Base-by-base conservation (phyloP, 2,329 filamentous ascomycete species). In the Penicillium sp. region DNA sequence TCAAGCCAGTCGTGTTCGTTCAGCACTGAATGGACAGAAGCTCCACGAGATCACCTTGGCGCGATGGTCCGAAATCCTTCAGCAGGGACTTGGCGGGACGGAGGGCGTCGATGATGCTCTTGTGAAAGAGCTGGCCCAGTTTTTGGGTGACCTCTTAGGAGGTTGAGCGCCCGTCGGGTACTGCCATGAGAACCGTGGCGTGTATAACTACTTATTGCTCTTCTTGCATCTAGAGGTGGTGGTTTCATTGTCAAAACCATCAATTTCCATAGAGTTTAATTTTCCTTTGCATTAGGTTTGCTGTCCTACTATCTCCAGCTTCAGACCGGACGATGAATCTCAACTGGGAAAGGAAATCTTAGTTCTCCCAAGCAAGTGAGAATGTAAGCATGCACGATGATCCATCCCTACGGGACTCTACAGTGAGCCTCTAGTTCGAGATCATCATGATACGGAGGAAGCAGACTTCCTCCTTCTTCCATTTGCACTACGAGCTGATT, bases 41-140 rank as follows among this genome's bases (percentile, higher is more conserved):
- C 54, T 82, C 14, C 78, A 81, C 46, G 75, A 81, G 41, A 72
- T 81, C 16, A 54, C 61, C 11, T 42, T 56, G 25, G 36, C 50
- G 12, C 58, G 63, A 12, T 71, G 67, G 67, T 41, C 54, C 9
- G 55, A 59, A 13, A 37, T 64, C 14, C 47, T 69, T 6, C 43
- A 46, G 22, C 49, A 54, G 38, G 45, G 57, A 46, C 39, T 61
- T 41, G 34, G 38, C 54, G 47, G 49, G n/a, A 41, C 29, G 38
- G 27, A 58, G 39, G 41, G 49, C 43, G 35, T 54, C 46, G 41
- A 55, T 47, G 46, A 53, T 29, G 33, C 27, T 33, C 28, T 47
- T 13, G 41, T 63, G 25, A 50, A 58, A 36, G 58, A 61, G 16
- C 55, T 69, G 29, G 53, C 64, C 16, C 50, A 25, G 11, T 66